Evolutionary conservation across 1,139 yeast species (phyloP).

Genomic region (Magnusiomyces clavatus): DNA sequence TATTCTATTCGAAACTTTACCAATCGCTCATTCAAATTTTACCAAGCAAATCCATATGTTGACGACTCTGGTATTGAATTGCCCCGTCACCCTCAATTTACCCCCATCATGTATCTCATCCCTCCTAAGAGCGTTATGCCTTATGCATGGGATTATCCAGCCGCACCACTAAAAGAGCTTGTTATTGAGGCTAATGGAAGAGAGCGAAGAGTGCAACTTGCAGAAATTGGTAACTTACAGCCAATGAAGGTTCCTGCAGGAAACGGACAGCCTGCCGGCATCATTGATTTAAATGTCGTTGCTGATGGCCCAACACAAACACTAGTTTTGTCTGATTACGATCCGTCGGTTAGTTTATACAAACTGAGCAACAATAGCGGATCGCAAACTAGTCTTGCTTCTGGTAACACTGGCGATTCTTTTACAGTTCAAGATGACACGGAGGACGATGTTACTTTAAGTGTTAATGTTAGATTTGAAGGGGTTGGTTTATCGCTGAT

Average conservation of each 20-base stretch:
- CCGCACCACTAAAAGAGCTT: constrained; percentile 77
- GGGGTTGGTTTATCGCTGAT: constrained; percentile 87
- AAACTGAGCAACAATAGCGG: constrained; percentile 31
- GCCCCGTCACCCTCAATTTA: constrained; percentile 29
- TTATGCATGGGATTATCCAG: constrained; percentile 96
- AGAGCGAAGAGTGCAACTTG: constrained; percentile 73
- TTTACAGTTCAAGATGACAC: constrained; percentile 47
- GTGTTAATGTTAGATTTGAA: constrained; percentile 56
- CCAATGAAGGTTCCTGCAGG: constrained; percentile 57
- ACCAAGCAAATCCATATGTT: constrained; percentile 76
- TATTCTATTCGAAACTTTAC: constrained; percentile 85
- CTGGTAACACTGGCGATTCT: constrained; percentile 9
- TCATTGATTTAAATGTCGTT: constrained; percentile 81
- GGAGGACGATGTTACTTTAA: constrained; percentile 48
- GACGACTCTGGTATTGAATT: constrained; percentile 60
- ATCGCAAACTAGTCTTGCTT: constrained; percentile 10
- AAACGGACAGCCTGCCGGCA: constrained; percentile 34
- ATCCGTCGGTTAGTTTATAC: constrained; percentile 68
- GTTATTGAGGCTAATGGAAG: constrained; percentile 60
- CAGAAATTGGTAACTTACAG: constrained; percentile 84
- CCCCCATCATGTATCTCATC: constrained; percentile 56
- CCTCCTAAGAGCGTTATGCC: constrained; percentile 97
- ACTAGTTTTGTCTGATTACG: constrained; percentile 73
- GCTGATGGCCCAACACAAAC: constrained; percentile 97
- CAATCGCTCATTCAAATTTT: constrained; percentile 72